phyloP scores from a whole-genome alignment of 345 rosid genomes.

The Anastatica hierochuntica region DNA sequence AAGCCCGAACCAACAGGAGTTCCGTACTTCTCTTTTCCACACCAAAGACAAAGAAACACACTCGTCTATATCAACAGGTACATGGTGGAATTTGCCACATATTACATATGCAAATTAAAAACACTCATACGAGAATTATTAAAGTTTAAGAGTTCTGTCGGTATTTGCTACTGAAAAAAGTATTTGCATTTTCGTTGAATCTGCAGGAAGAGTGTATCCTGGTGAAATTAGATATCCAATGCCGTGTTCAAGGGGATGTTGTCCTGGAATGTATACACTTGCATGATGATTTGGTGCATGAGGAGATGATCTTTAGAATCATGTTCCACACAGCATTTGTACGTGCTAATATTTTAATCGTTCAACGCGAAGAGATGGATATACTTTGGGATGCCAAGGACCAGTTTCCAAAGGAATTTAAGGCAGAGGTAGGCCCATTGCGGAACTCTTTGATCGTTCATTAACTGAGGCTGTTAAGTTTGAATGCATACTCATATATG shows the following conservation, averaged over 20 bases:
- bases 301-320: slow-evolving; percentile 75
- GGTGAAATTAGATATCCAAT: slow-evolving; percentile 71
- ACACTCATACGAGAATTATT: too few species aligned
- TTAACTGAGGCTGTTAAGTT: slow-evolving; percentile 38
- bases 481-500: slow-evolving; percentile 61
- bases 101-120: neutral
- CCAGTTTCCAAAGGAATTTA: slow-evolving; percentile 64
- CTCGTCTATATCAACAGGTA: slow-evolving; percentile 64
- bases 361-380: slow-evolving; percentile 75
- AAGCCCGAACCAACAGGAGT: slow-evolving; percentile 60
- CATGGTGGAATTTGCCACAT: neutral
- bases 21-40: slow-evolving; percentile 81
- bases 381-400: slow-evolving; percentile 83
- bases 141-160: too few species aligned
- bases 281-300: slow-evolving; percentile 55
- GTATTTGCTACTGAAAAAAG: too few species aligned
- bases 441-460: slow-evolving; percentile 15
- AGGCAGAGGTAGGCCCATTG: slow-evolving; percentile 73
- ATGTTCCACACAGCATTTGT: slow-evolving; percentile 95
- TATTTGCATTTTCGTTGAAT: too few species aligned
- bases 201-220: slow-evolving; percentile 73
- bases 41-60: slow-evolving; percentile 47
- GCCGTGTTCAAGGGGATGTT: slow-evolving; percentile 89
- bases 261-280: slow-evolving; percentile 89
- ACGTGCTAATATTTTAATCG: slow-evolving; percentile 58